Conservation (phyloP, 192 early-diverging fungal species). For the Coemansia aciculifera region DNA sequence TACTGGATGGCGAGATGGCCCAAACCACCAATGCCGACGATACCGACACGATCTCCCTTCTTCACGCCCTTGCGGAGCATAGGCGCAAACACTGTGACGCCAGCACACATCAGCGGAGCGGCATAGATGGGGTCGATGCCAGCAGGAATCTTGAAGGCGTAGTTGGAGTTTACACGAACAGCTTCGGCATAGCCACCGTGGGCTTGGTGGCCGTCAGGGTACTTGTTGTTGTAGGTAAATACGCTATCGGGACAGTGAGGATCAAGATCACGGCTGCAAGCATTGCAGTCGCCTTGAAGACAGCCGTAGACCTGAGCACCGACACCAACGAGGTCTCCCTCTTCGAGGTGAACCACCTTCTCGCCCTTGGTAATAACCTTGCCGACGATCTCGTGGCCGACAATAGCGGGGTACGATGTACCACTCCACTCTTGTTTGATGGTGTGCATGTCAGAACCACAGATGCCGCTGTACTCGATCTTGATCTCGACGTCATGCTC, state of each 20-base stretch:
- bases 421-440: constrained; percentile 62
- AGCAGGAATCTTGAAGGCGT: constrained; percentile 65
- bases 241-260: constrained; percentile 49
- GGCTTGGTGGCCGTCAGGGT: constrained; percentile 55
- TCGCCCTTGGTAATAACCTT: constrained; percentile 61
- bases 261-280: constrained; percentile 54
- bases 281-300: constrained; percentile 52
- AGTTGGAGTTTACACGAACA: constrained; percentile 60
- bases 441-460: constrained; percentile 76
- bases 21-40: constrained; percentile 80
- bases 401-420: constrained; percentile 52
- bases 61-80: constrained; percentile 62
- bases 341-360: constrained; percentile 53
- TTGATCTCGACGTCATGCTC: constrained; percentile 71
- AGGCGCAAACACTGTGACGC: constrained; percentile 73
- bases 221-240: constrained; percentile 59
- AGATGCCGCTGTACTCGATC: constrained; percentile 75
- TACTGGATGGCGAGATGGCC: constrained; percentile 74
- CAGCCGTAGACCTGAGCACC: constrained; percentile 68
- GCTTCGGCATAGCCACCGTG: constrained; percentile 65
- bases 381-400: constrained; percentile 74
- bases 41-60: constrained; percentile 66
- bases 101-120: constrained; percentile 80
- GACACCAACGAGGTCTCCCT: constrained; percentile 67
- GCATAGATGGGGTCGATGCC: constrained; percentile 58